Evolutionary conservation across 2,329 filamentous ascomycete genomes (phyloP).

Genomic region (Diaporthe sp.): DNA sequence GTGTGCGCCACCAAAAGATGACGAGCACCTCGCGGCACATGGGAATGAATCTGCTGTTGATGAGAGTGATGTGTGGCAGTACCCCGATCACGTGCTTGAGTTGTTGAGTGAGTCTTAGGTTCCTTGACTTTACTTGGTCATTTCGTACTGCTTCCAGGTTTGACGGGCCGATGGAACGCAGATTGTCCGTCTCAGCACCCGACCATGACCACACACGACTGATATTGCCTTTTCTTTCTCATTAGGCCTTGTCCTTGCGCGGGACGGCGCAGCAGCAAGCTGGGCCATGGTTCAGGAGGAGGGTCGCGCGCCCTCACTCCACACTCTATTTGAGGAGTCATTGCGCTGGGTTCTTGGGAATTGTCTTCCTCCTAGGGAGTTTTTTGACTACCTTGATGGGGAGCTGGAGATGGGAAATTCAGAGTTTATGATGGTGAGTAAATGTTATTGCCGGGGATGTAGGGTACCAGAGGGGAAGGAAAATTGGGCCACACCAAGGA

Average conservation of each 20-base stretch:
- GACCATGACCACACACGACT: not conserved
- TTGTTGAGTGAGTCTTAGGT: conserved; percentile 18
- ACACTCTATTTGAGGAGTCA: conserved; percentile 7
- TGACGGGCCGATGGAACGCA: not conserved
- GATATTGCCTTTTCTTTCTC: not conserved
- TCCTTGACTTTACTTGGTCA: not conserved
- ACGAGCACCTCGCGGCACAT: not conserved
- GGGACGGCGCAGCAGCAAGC: conserved; percentile 20
- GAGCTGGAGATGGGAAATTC: not conserved
- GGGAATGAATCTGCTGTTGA: not conserved
- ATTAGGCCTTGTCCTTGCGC: conserved; percentile 6
- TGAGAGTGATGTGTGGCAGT: not conserved
- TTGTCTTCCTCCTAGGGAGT: not conserved
- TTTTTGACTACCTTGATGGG: not conserved
- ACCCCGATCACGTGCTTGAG: conserved; percentile 12
- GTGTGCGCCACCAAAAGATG: not conserved
- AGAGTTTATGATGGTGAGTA: not conserved
- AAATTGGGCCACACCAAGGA: not conserved
- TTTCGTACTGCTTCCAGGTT: not conserved
- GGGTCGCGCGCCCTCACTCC: not conserved
- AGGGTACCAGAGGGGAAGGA: conserved; percentile 1
- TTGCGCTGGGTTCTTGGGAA: not conserved
- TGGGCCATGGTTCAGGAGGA: not conserved
- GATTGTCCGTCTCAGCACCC: not conserved
- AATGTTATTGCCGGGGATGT: conserved; percentile 23